Conservation (phyloP, 2,329 filamentous ascomycete genomes). For the Acrodontium crateriforme region DNA sequence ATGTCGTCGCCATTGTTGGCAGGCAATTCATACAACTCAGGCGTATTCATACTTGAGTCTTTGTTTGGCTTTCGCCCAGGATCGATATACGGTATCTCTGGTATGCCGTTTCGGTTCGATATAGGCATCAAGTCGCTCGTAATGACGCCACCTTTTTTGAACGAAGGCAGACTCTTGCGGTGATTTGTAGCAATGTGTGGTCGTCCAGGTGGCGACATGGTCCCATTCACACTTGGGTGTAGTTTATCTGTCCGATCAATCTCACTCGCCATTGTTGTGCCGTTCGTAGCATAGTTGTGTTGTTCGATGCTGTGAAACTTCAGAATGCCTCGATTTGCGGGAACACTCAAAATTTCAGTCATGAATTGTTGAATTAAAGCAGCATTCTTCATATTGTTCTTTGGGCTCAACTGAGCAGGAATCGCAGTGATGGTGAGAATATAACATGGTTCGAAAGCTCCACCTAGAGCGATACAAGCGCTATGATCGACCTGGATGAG, state of each 20-base stretch:
- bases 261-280: constrained; percentile 54
- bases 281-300: constrained; percentile 57
- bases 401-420: constrained; percentile 52
- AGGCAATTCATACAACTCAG: too few species aligned
- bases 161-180: constrained; percentile 15
- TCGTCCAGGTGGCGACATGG: too few species aligned
- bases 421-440: constrained; percentile 60
- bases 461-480: constrained; percentile 59
- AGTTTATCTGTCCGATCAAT: constrained; percentile 45
- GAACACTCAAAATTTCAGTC: constrained; percentile 54
- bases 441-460: constrained; percentile 67
- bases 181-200: constrained; percentile 24
- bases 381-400: constrained; percentile 70
- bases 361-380: constrained; percentile 65
- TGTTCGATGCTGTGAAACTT: constrained; percentile 58
- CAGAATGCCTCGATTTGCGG: constrained; percentile 53
- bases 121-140: constrained; percentile 2
- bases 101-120: constrained; percentile 4
- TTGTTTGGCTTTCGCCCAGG: too few species aligned
- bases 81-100: too few species aligned
- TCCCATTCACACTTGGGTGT: constrained; percentile 26
- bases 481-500: constrained; percentile 65
- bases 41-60: too few species aligned
- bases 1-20: too few species aligned
- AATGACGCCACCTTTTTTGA: constrained; percentile 10